phyloP scores from a whole-genome alignment of 768 basidiomycete genomes.

The Mrakia hoshinonis region DNA sequence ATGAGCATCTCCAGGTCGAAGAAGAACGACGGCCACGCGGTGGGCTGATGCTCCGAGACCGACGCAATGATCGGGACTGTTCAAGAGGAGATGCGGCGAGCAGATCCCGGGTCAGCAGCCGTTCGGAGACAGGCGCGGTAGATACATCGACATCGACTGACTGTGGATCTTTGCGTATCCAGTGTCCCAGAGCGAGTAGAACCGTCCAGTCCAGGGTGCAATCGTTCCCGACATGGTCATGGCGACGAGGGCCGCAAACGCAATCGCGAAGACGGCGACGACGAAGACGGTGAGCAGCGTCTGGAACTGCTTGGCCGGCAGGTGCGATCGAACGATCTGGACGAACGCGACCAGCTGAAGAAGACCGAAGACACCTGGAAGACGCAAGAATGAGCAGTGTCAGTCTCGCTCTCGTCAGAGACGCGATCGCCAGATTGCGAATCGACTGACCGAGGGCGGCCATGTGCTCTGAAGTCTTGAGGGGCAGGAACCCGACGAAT shows the following conservation, averaged over 20 bases:
- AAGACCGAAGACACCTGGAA: slow-evolving; percentile 80
- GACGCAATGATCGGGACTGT: slow-evolving; percentile 89
- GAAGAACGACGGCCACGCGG: slow-evolving; percentile 99
- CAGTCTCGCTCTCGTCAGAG: neutral
- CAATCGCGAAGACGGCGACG: slow-evolving; percentile 60
- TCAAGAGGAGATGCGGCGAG: neutral
- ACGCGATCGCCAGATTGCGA: neutral
- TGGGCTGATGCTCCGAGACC: slow-evolving; percentile 98
- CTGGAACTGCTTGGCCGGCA: slow-evolving; percentile 88
- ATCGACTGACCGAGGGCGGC: slow-evolving; percentile 69
- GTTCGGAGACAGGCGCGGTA: neutral
- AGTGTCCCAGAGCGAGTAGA: slow-evolving; percentile 99
- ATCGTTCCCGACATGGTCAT: slow-evolving; percentile 92
- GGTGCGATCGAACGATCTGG: slow-evolving; percentile 75
- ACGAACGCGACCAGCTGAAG: slow-evolving; percentile 92
- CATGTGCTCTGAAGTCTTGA: slow-evolving; percentile 97
- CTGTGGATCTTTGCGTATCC: slow-evolving; percentile 88
- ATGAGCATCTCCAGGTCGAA: slow-evolving; percentile 98
- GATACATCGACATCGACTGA: slow-evolving; percentile 40
- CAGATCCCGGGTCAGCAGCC: neutral
- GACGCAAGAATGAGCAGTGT: slow-evolving; percentile 79
- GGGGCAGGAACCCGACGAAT: slow-evolving; percentile 98
- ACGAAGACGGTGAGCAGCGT: slow-evolving; percentile 62
- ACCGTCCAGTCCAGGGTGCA: slow-evolving; percentile 98
- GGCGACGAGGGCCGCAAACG: slow-evolving; percentile 60